Evolutionary conservation across 306 rosid species (phyloP).

Genomic region (Dryas alaskensis): DNA sequence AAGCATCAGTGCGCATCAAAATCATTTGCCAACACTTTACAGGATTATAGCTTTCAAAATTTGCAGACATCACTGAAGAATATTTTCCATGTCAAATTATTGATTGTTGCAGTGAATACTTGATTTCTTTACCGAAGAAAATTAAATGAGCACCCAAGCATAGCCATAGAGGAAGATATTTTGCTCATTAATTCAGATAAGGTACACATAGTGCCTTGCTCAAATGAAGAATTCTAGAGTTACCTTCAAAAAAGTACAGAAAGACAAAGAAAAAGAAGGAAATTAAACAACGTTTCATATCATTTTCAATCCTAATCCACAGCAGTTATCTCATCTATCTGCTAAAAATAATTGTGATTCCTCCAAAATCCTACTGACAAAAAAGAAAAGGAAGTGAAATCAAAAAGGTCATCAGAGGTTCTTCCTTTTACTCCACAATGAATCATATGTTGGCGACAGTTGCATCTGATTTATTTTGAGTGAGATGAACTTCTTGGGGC

Average conservation of each 20-base stretch:
- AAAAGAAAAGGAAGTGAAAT: background rate
- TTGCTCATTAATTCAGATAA: background rate
- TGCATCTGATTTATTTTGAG: conserved; percentile 35
- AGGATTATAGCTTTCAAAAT: background rate
- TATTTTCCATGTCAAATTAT: background rate
- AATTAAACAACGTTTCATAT: background rate
- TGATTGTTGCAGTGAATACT: background rate
- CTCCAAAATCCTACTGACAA: background rate
- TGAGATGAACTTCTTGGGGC: conserved; percentile 66
- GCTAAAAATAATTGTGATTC: no score
- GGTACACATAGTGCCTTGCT: background rate
- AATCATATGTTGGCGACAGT: conserved; percentile 29
- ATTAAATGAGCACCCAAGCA: background rate
- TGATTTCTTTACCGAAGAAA: background rate
- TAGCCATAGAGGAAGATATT: background rate
- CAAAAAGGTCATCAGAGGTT: background rate
- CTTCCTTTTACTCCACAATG: background rate
- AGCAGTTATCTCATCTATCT: background rate
- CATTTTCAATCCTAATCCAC: background rate
- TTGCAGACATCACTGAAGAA: background rate
- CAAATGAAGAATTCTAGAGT: background rate
- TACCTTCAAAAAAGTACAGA: background rate
- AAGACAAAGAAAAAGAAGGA: background rate
- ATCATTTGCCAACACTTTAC: background rate
- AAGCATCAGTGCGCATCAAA: no score